phyloP scores from a whole-genome alignment of 176 grass and related monocot species.

The Neostapfia colusana region DNA sequence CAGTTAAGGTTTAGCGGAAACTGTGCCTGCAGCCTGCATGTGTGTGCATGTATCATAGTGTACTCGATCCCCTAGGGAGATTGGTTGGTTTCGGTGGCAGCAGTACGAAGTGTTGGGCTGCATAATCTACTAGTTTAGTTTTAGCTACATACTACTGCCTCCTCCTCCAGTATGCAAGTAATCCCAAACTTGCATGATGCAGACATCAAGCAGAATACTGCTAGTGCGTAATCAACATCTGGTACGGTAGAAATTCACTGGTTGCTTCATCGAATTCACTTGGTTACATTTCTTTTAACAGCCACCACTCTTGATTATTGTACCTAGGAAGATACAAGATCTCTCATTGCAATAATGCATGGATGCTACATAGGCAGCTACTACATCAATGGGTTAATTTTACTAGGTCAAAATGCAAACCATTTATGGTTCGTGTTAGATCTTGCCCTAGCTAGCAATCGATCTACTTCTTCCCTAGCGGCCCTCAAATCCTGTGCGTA shows the following conservation, averaged over 20 bases:
- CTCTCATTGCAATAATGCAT: neutral
- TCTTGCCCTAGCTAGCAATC: slow-evolving; percentile 38
- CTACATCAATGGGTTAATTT: slow-evolving; percentile 26
- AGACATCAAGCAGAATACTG: neutral
- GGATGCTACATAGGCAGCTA: slow-evolving; percentile 17
- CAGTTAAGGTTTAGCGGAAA: slow-evolving; percentile 44
- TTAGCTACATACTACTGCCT: slow-evolving; percentile 13
- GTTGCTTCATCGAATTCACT: neutral
- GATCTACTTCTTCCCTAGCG: slow-evolving; percentile 27
- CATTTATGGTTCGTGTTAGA: slow-evolving; percentile 58
- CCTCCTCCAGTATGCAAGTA: slow-evolving; percentile 17
- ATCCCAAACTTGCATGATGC: neutral
- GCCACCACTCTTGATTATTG: neutral
- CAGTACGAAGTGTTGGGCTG: slow-evolving; percentile 34
- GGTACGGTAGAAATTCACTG: too few species aligned
- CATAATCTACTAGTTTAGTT: slow-evolving; percentile 31
- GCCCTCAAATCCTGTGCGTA: slow-evolving; percentile 48
- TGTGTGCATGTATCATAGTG: slow-evolving; percentile 28
- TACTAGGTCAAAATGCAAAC: slow-evolving; percentile 29
- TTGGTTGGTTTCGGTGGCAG: slow-evolving; percentile 49
- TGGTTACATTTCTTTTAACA: neutral
- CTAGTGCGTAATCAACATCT: neutral
- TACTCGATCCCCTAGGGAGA: slow-evolving; percentile 41
- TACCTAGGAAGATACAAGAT: neutral
- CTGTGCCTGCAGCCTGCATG: slow-evolving; percentile 48